Evolutionary conservation across 2,329 filamentous ascomycete species (phyloP).

Genomic region (Arthrobotrys iridis): DNA sequence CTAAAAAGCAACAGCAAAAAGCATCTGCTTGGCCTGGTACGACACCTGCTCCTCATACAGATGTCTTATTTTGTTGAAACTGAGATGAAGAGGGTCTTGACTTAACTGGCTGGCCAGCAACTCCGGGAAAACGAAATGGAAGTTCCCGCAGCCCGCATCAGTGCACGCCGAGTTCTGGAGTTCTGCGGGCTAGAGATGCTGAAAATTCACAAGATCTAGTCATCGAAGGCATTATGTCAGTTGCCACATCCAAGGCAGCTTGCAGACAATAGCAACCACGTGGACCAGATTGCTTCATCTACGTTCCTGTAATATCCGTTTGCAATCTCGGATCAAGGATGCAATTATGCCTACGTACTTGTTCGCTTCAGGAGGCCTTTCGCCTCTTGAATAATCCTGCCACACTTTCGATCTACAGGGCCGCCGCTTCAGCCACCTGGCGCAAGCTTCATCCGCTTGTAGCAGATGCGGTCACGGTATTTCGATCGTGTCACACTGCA

Average conservation of each 20-base stretch:
- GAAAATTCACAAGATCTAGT: slow-evolving; percentile 9
- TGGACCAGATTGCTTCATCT: slow-evolving; percentile 28
- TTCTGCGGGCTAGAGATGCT: slow-evolving; percentile 12
- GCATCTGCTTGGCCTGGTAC: slow-evolving; percentile 27
- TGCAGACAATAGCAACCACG: slow-evolving; percentile 27
- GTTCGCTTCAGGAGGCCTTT: slow-evolving; percentile 11
- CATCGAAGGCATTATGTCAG: slow-evolving; percentile 37
- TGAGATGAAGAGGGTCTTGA: slow-evolving; percentile 13
- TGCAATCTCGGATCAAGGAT: slow-evolving; percentile 4
- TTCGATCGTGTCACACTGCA: slow-evolving; percentile 41
- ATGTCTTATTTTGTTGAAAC: slow-evolving; percentile 52
- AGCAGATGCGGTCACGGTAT: slow-evolving; percentile 17
- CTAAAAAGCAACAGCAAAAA: slow-evolving; percentile 42
- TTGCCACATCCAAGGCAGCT: slow-evolving; percentile 39
- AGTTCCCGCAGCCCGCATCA: slow-evolving; percentile 34
- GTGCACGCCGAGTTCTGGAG: neutral
- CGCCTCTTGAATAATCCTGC: slow-evolving; percentile 34
- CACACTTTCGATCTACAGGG: slow-evolving; percentile 43
- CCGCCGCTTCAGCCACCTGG: slow-evolving; percentile 41
- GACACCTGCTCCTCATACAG: neutral
- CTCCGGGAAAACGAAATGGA: slow-evolving; percentile 32
- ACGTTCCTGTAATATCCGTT: slow-evolving; percentile 3
- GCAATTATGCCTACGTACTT: slow-evolving; percentile 19
- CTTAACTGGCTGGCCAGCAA: neutral
- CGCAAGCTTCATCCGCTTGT: slow-evolving; percentile 29